Percentiles rank a stretch among this genome's conserved stretches.
Conservation (phyloP, 2,329 filamentous ascomycete genomes). For the Phoma sp. region DNA sequence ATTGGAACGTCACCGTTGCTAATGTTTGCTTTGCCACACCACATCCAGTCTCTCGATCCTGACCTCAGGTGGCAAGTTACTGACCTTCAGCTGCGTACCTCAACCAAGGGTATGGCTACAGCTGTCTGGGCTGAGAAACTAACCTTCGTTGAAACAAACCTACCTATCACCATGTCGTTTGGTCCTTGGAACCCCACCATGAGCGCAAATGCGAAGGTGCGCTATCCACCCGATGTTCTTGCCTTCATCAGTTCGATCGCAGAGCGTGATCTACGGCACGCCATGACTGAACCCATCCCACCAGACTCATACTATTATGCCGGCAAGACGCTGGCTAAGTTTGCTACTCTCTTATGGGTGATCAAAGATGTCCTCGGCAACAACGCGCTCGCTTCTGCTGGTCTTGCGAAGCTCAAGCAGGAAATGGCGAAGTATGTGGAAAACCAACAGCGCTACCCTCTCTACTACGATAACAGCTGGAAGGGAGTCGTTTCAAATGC, state of each 20-base stretch:
- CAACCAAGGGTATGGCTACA: conserved; percentile 82
- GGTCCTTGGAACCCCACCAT: conserved; percentile 72
- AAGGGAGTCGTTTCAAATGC: conserved; percentile 82
- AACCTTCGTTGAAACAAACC: conserved; percentile 76
- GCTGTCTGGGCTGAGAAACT: conserved; percentile 65
- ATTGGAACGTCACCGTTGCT: conserved; percentile 72
- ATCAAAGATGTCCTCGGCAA: conserved; percentile 66
- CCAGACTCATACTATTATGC: conserved; percentile 91
- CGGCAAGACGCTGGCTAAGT: conserved; percentile 65
- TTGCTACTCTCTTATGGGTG: conserved; percentile 55
- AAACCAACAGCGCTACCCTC: conserved; percentile 55
- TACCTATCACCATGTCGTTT: conserved; percentile 79
- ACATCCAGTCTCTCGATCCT: conserved; percentile 75
- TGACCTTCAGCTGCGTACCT: conserved; percentile 72
- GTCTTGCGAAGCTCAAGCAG: conserved; percentile 58
- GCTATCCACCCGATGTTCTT: conserved; percentile 60
- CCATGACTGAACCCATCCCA: conserved; percentile 76
- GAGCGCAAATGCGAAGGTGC: conserved; percentile 42
- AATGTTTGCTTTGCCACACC: conserved; percentile 91
- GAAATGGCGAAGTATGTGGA: conserved; percentile 57
- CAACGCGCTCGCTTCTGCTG: conserved; percentile 56
- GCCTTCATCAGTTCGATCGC: conserved; percentile 68
- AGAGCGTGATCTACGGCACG: conserved; percentile 75
- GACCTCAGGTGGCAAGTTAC: conserved; percentile 59
- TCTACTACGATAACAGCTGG: conserved; percentile 70